Base-by-base conservation (phyloP, 139 green algal genomes). In the Dunaliella primolecta region DNA sequence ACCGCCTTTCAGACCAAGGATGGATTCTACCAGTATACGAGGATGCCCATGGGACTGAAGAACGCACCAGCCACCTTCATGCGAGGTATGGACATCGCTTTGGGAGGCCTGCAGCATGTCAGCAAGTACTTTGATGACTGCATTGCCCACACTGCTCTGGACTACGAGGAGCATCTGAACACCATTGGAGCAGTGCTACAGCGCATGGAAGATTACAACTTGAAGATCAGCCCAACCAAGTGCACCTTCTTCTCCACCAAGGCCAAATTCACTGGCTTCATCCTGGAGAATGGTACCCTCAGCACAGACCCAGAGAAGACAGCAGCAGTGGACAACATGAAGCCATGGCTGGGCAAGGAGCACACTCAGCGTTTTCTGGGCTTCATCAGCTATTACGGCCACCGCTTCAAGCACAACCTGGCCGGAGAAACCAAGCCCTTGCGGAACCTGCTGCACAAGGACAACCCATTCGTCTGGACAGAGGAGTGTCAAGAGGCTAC, bases 1-100 rank as follows among this genome's bases (percentile, higher is more conserved):
- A 82, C 77, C 11, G 77, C 77, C 35, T 82, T 82, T 70, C 23
- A 31, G 3, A 34, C 77, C 35, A 71, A 33, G 35, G 29, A 25
- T 31, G 35, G 35, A 1, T 27, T 72, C 35, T 82, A 32, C 2
- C 77, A 82, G 36, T 82, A 34, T 23, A 33, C 3, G 35, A 35
- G 77, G 32, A 82, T 82, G 77, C 77, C 77, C 35, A 31, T 71
- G 35, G 77, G 77, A 2, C 36, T 82, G 27, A 82, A 71, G 35
- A 70, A 70, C 30, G 29, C 77, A 2, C 77, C 77, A 31, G 20
- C 30, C 2, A 80, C 75, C 30, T 80, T 80, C 75, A 38, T 29
- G 32, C 75, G 20, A 36, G 30, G 11, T n/a, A 80, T 80, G 29
- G 30, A 37, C 75, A 31, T 36, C 27, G 75, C 30, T 36, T n/a